Percentiles rank a stretch among this genome's conserved stretches.
These are phyloP conservation scores for Insectozyma bohioensis DNA, from an alignment of 1,139 yeast genomes.

Conservation along the genomic window DNA sequence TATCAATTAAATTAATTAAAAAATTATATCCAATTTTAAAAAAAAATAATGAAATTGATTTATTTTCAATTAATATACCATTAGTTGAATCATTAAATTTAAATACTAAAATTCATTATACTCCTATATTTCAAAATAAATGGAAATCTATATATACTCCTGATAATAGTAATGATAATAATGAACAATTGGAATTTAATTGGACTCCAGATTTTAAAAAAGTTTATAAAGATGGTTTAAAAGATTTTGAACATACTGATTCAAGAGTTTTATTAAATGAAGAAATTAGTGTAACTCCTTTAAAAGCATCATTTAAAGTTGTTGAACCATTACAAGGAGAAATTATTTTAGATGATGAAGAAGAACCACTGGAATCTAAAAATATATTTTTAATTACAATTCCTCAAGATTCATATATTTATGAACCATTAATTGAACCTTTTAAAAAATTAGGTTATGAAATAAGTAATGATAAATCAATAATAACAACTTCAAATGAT, in stretches of 20 bases:
- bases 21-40: conserved; percentile 62
- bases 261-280: conserved; percentile 52
- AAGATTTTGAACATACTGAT: conserved; percentile 54
- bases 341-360: conserved; percentile 34
- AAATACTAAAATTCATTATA: conserved; percentile 61
- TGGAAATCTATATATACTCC: conserved; percentile 66
- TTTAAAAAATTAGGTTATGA: conserved; percentile 31
- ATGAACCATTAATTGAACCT: conserved; percentile 51
- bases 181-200: conserved; percentile 38
- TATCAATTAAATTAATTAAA: conserved; percentile 62
- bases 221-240: conserved; percentile 61
- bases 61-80: conserved; percentile 86
- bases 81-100: conserved; percentile 51
- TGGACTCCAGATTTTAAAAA: conserved; percentile 85
- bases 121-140: conserved; percentile 74
- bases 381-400: conserved; percentile 31
- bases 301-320: conserved; percentile 69
- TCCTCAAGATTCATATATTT: conserved; percentile 51
- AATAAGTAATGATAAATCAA: conserved; percentile 17
- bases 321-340: conserved; percentile 59
- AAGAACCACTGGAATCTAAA: conserved; percentile 1
- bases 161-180: conserved; percentile 22
- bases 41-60: conserved; percentile 48
- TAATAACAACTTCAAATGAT: conserved; percentile 18
- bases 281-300: conserved; percentile 75